Evolutionary conservation across 148 eudicot genomes (phyloP).

Genomic region (Persicaria tinctoria): DNA sequence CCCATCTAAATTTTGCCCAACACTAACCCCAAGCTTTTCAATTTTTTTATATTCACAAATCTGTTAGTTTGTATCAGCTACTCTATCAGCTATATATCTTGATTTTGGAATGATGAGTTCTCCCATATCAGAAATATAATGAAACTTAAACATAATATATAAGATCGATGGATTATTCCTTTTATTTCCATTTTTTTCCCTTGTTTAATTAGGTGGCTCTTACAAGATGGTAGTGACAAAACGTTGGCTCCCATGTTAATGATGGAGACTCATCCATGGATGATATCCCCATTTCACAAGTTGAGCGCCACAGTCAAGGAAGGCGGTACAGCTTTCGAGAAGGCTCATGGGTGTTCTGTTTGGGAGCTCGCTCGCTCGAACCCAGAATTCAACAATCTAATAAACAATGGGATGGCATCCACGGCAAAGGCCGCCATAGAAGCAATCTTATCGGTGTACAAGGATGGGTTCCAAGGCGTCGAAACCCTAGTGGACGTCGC

Average conservation of each 20-base stretch:
- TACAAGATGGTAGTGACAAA: constrained; percentile 13
- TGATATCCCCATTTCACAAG: constrained; percentile 19
- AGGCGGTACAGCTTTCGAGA: constrained; percentile 28
- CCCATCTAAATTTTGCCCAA: no score
- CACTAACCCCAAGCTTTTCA: no score
- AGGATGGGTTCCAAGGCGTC: constrained; percentile 26
- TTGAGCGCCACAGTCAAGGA: constrained; percentile 22
- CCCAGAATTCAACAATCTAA: constrained; percentile 21
- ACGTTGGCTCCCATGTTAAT: constrained; percentile 35
- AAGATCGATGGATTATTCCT: no score
- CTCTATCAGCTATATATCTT: no score
- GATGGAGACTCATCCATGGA: constrained; percentile 15
- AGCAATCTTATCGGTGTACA: constrained; percentile 24
- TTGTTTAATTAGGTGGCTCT: constrained; percentile 12
- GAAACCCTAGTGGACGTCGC: constrained; percentile 48
- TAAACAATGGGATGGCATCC: constrained; percentile 37
- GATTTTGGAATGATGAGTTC: no score
- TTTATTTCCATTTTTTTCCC: no score
- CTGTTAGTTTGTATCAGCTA: no score
- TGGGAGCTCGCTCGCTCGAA: constrained; percentile 30
- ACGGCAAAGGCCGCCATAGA: constrained; percentile 23
- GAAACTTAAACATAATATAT: no score
- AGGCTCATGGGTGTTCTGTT: constrained; percentile 23
- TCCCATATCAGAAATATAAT: no score
- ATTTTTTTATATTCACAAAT: no score